Base-by-base conservation (phyloP, 352 stramenopile species). In the Thalassiosira livingstoniorum region DNA sequence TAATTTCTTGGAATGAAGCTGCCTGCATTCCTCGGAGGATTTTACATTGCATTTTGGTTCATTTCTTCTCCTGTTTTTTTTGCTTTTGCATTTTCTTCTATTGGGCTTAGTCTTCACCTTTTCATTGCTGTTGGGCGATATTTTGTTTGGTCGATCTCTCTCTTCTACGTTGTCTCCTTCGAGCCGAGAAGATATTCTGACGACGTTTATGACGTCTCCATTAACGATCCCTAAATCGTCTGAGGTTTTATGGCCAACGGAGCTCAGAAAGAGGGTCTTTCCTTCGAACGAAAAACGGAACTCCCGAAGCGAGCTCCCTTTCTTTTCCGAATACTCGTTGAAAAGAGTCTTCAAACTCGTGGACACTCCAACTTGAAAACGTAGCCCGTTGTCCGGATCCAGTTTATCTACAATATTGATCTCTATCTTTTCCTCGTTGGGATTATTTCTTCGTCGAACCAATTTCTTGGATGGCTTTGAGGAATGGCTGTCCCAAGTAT, bases 231-330 rank as follows among this genome's bases (percentile, higher is more conserved):
- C 35, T 27, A 81, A 25, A 47, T 66, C 65, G 11, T 55, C 23
- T 18, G 58, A 31, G 23, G 65, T 78, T 34, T 76, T 71, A 5
- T 77, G 65, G 32, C 66, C 62, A 42, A 67, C 61, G 21, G 29
- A 58, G 34, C 75, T 77, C 18, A 83, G 34, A 29, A 83, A 83
- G 0, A 83, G 32, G 25, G 32, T 77, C 37, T 43, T 71, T n/a
- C 66, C 66, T 10, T 67, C 42, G 43, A 63, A 58, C 5, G 75
- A 75, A 47, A 83, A 78, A 21, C 75, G 31, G 1, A 77, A 42
- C 4, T 18, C 53, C 54, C 75, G 54, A 1, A 83, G 54, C 32
- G 75, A 83, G 4, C 66, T 31, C 31, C 43, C 57, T 60, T 32
- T 54, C 11, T 71, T 58, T n/a, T 83, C 37, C 1, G 66, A 65